phyloP scores from a whole-genome alignment of 805 yeast species.

The Zygosaccharomyces siamensis region DNA sequence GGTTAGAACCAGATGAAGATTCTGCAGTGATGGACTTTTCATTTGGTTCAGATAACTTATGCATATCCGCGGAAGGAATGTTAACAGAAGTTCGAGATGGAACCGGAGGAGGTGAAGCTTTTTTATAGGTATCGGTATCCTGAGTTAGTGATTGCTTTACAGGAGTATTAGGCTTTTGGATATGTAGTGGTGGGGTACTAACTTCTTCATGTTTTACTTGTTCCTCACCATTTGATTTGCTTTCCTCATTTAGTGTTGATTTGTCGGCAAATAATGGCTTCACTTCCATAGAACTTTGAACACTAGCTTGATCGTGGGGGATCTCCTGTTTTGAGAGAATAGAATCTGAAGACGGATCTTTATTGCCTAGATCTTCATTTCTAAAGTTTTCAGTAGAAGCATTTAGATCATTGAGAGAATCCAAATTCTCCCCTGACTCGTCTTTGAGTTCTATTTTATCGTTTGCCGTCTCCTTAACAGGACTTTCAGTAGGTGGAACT shows the following conservation, averaged over 20 bases:
- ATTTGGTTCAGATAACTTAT: neutral
- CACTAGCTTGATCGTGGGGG: neutral
- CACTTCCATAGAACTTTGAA: constrained; percentile 2
- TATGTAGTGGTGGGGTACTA: neutral
- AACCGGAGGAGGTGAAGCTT: neutral
- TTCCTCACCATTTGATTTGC: neutral
- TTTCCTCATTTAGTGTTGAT: neutral
- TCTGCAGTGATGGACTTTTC: neutral
- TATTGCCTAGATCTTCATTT: neutral
- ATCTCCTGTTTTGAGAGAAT: neutral
- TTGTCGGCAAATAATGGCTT: constrained; percentile 3
- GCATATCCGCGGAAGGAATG: neutral
- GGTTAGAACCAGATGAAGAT: neutral
- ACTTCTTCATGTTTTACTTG: neutral
- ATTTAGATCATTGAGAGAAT: constrained; percentile 2
- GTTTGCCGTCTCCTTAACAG: neutral
- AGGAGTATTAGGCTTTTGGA: neutral
- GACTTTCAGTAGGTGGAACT: neutral
- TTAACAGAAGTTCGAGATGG: neutral
- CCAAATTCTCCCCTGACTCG: neutral
- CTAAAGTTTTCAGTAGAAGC: neutral
- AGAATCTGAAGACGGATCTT: neutral
- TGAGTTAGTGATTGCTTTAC: neutral
- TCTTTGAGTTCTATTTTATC: constrained; percentile 3
- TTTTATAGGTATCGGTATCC: neutral